Conservation (phyloP, 768 basidiomycete genomes). For the Paxillus rubicundulus region DNA sequence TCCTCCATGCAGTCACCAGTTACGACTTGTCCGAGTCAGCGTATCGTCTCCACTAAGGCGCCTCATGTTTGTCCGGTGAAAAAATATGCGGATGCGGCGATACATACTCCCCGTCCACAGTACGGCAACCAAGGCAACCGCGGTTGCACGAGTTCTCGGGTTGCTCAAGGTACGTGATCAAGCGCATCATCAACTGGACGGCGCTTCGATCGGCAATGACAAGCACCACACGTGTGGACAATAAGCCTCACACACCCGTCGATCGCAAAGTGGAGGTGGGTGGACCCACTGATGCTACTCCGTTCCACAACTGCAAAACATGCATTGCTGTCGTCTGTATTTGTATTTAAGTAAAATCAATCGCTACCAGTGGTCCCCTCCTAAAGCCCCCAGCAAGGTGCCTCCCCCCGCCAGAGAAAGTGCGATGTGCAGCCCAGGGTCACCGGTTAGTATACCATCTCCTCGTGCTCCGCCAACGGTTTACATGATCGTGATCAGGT, state of each 20-base stretch:
- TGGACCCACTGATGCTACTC: background rate
- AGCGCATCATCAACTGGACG: too few species aligned
- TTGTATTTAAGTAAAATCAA: background rate
- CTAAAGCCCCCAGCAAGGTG: background rate
- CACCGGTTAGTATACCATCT: background rate
- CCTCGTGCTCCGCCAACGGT: background rate
- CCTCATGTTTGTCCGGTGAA: too few species aligned
- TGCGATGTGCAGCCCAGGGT: background rate
- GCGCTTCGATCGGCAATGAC: background rate
- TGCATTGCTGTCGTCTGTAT: background rate
- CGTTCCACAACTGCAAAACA: background rate
- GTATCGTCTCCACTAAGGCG: too few species aligned
- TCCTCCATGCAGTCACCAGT: too few species aligned
- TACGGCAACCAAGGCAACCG: too few species aligned
- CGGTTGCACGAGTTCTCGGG: background rate
- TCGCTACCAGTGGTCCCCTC: too few species aligned
- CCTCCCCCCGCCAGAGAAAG: background rate
- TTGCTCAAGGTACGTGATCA: background rate
- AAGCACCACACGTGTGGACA: too few species aligned
- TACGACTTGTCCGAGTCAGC: too few species aligned
- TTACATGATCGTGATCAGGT: background rate
- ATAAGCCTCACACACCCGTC: too few species aligned
- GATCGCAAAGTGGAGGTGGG: background rate
- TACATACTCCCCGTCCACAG: background rate
- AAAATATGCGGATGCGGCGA: background rate